A percentile compares a stretch with the other conserved stretches of the same genome.
Evolutionary conservation across 2,329 filamentous ascomycete genomes (phyloP).

Genomic region (Cladosporium sp.): DNA sequence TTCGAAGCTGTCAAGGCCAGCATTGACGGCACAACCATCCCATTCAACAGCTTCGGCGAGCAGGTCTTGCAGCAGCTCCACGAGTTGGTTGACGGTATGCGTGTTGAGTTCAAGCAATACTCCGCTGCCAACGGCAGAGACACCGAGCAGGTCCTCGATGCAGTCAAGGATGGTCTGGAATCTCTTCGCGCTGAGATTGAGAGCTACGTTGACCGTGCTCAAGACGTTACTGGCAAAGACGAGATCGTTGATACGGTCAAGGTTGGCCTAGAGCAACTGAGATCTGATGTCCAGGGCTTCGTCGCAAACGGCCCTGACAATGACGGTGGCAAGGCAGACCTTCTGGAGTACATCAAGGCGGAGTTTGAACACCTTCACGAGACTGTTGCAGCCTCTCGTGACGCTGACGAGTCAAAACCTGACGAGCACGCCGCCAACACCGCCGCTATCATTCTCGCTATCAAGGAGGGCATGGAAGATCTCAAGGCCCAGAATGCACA

Average conservation of each 20-base stretch:
- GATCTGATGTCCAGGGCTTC: constrained; percentile 59
- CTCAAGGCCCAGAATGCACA: constrained; percentile 29
- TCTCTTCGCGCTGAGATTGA: constrained; percentile 79
- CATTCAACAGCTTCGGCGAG: constrained; percentile 56
- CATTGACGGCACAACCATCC: constrained; percentile 54
- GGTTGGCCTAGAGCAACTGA: constrained; percentile 64
- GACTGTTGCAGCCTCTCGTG: constrained; percentile 47
- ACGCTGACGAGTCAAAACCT: constrained; percentile 21
- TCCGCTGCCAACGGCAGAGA: constrained; percentile 75
- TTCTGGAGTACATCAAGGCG: constrained; percentile 53
- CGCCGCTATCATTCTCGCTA: constrained; percentile 34
- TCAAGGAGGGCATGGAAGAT: constrained; percentile 36
- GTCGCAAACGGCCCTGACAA: constrained; percentile 45
- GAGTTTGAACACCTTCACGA: constrained; percentile 64
- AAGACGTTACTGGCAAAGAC: constrained; percentile 69
- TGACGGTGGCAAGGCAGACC: constrained; percentile 46
- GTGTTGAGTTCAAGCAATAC: constrained; percentile 71
- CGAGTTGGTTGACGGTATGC: constrained; percentile 61
- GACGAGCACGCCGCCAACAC: constrained; percentile 24
- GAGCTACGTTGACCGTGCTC: constrained; percentile 71
- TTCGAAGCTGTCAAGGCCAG: constrained; percentile 60
- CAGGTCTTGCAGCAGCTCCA: constrained; percentile 62
- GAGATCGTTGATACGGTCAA: constrained; percentile 72
- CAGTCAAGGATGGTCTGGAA: constrained; percentile 83
- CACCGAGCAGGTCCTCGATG: constrained; percentile 84